Evolutionary conservation across 164 flowering plant genomes (phyloP).

Genomic region (Magnolia kwangsiensis): DNA sequence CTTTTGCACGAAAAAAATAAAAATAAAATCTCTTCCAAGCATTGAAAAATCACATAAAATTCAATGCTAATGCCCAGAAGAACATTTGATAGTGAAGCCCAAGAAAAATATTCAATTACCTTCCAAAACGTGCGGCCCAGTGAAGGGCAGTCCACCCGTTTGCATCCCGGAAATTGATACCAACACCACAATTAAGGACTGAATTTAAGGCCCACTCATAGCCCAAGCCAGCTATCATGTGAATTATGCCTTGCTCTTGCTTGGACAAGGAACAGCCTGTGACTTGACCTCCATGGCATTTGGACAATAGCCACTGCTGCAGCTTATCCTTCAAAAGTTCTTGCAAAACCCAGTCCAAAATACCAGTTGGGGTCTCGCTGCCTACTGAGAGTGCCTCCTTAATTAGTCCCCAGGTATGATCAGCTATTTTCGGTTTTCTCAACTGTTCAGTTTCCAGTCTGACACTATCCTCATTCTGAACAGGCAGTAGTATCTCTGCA

Average conservation of each 20-base stretch:
- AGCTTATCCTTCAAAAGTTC: constrained; percentile 78
- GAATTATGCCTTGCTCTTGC: constrained; percentile 94
- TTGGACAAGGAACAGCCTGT: constrained; percentile 58
- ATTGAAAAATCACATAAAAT: too few relatives aligned
- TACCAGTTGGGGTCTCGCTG: constrained; percentile 42
- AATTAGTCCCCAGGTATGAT: constrained; percentile 56
- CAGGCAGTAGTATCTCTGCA: constrained; percentile 57
- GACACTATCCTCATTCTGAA: constrained; percentile 28
- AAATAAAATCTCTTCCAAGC: too few relatives aligned
- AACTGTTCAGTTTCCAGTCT: constrained; percentile 27
- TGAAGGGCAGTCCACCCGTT: constrained; percentile 98
- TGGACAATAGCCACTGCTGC: constrained; percentile 63
- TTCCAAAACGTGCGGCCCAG: constrained; percentile 98
- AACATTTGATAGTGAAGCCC: too few relatives aligned
- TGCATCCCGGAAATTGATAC: constrained; percentile 79
- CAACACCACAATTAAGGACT: constrained; percentile 62
- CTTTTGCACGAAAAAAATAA: too few relatives aligned
- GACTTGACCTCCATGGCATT: constrained; percentile 23
- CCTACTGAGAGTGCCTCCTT: constrained; percentile 63
- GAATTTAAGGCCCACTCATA: constrained; percentile 91
- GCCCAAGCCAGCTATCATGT: constrained; percentile 86
- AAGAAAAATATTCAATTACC: constrained; percentile 35
- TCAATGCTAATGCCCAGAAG: too few relatives aligned
- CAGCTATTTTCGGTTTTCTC: constrained; percentile 32
- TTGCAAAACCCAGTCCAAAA: constrained; percentile 63